phyloP scores from a whole-genome alignment of 2,329 filamentous ascomycete species.

The Huntiella moniliformis region DNA sequence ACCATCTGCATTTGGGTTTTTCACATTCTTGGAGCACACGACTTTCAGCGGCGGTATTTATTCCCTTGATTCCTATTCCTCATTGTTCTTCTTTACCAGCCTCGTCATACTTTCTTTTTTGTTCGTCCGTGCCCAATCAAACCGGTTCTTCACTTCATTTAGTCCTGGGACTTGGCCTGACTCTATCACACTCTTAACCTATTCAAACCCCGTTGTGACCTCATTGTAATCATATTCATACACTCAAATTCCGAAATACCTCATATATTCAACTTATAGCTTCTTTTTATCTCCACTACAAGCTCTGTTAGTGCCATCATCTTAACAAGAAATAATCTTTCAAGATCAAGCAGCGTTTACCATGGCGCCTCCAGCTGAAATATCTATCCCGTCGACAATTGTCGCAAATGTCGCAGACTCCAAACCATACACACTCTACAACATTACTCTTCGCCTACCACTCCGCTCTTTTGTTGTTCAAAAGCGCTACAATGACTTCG shows the following conservation, averaged over 20 bases:
- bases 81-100: neutral
- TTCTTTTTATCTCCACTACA: too few species aligned
- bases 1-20: too few species aligned
- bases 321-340: too few species aligned
- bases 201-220: too few species aligned
- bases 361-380: conserved; percentile 48
- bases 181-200: too few species aligned
- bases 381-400: conserved; percentile 49
- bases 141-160: neutral
- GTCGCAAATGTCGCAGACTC: conserved; percentile 28
- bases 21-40: too few species aligned
- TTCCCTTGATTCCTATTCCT: neutral
- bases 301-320: too few species aligned
- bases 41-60: too few species aligned
- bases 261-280: too few species aligned
- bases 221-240: too few species aligned
- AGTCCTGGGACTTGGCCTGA: neutral
- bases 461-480: conserved; percentile 56
- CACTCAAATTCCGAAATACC: too few species aligned
- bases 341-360: conserved; percentile 7
- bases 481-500: conserved; percentile 72
- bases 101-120: conserved; percentile 2
- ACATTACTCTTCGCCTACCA: conserved; percentile 58
- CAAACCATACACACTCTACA: conserved; percentile 61
- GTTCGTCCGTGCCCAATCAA: neutral